Base-by-base conservation (phyloP, 768 basidiomycete species). In the Phaeolepiota aurea region DNA sequence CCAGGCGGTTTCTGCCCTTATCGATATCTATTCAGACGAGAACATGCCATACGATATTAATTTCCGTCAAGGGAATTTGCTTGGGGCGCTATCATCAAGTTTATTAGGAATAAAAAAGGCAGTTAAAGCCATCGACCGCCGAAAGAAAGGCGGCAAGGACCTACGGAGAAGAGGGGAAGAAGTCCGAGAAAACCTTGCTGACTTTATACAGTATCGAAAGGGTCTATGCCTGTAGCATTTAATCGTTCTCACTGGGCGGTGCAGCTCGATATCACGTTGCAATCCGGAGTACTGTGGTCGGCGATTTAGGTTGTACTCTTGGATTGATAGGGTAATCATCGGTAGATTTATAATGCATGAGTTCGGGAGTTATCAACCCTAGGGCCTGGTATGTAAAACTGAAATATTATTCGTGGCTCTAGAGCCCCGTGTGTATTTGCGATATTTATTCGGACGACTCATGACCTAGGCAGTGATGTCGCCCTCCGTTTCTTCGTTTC, bases 21-120 rank as follows among this genome's bases (percentile, higher is more conserved):
- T 96, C 43, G 92, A 96, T 55, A 88, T 94, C 38, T 97, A 86
- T 57, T 88, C 91, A 3, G 92, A 97, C 61, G 92, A 97, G 60
- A 70, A 61, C 5, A 58, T 77, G 40, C 72, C 82, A 0, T 91
- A 87, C 54, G 92, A 97, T 55, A 54, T 77, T 43, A 88, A 88
- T 56, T 92, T 91, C 66, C 72, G 77, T 32, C 63, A 79, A 42
- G 76, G 76, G 0, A 55, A 61, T 11, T 86, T 73, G 53, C 60
- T 84, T 0, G 68, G 68, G 13, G 64, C 62, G 38, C 70, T 91
- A 4, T 63, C 59, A 11, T 69, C 64, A n/a, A 73, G 76, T 38
- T 66, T 84, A 7, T 82, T 81, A 32, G 72, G 72, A 10, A 57
- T 87, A 20, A 78, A 71, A 51, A 76, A 74, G 48, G 71, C 68